phyloP scores from a whole-genome alignment of 129 eudicot genomes.

The Chrysanthemum makinoi region DNA sequence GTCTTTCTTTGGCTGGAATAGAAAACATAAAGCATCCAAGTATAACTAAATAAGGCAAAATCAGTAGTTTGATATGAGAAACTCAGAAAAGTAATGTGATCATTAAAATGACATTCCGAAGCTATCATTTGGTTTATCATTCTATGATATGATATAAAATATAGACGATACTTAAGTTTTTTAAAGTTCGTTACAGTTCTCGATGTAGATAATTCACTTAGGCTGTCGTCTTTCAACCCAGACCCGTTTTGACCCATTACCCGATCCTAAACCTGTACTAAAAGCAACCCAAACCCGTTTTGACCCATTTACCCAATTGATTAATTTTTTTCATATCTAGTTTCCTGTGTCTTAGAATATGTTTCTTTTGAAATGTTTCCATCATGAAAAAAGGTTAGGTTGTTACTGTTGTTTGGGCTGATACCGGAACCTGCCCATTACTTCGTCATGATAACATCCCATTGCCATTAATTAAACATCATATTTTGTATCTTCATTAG shows the following conservation, averaged over 20 bases:
- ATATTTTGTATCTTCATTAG: conserved; percentile 29
- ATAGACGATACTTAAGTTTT: too few species aligned
- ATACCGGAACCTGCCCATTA: not conserved
- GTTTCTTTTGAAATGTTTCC: not conserved
- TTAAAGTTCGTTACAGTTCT: too few species aligned
- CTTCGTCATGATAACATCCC: conserved; percentile 1
- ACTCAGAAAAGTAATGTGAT: too few species aligned
- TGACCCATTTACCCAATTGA: not conserved
- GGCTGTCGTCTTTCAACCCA: too few species aligned
- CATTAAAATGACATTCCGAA: too few species aligned
- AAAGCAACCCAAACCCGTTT: not conserved
- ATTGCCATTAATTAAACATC: conserved; percentile 4
- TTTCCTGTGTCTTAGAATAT: not conserved
- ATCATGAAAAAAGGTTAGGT: not conserved
- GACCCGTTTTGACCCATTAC: not conserved
- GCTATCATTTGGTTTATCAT: too few species aligned
- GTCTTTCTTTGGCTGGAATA: too few species aligned
- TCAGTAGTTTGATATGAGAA: too few species aligned
- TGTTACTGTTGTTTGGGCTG: conserved; percentile 5
- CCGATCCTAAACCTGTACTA: not conserved
- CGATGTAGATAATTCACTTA: too few species aligned
- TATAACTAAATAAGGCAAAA: too few species aligned
- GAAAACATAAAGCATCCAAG: too few species aligned
- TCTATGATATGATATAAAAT: too few species aligned
- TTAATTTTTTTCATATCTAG: not conserved